Evolutionary conservation across 805 yeast genomes (phyloP), one percentile per base, ranked within the genome.

Genomic region (Spathaspora sp.): DNA sequence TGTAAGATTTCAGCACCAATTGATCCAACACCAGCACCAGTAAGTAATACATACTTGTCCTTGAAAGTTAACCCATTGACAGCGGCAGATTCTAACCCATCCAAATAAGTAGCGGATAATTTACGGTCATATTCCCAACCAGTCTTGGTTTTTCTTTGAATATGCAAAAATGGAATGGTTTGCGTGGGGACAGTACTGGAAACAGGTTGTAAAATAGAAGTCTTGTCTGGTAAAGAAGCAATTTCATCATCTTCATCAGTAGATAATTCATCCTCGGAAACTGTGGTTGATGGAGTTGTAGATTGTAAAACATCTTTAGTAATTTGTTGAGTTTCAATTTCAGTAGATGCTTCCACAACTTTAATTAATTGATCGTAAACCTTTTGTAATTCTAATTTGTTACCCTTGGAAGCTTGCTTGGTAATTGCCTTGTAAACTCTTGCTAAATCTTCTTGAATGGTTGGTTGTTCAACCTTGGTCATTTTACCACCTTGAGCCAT

Each of bases 1-100:
- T 89, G 96, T 67, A 94, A 79, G 60, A 94, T 82, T 73, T 94
- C 97, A 55, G 97, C 97, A 76, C 98, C 99, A 66, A 94, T 94
- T 48, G 99, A 94, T 50, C 98, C 99, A 47, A 89, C 92, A 79
- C 99, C 99, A 48, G 98, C 98, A 79, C 99, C 99, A 47, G 99
- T 94, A 59, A 94, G 79, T 64, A 94, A 81, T 49, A 92, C 97
- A 60, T 85, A 85, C 73, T 91, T 94, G 69, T 84, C 89, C 69
- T 86, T 84, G 78, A 85, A 94, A 40, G 97, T 82, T 52, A 91
- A 81, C 76, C 99, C 99, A 62, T 92, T 94, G 57, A 89, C 83
- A 35, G 99, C 97, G 68, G 96, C 97, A 56, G 81, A 80, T 75
- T 94, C 98, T 66, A 94, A 83, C 53, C 94, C 96, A 67, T 90